Base-by-base conservation (phyloP, 805 yeast species). In the Zygoascus biomembranicola region DNA sequence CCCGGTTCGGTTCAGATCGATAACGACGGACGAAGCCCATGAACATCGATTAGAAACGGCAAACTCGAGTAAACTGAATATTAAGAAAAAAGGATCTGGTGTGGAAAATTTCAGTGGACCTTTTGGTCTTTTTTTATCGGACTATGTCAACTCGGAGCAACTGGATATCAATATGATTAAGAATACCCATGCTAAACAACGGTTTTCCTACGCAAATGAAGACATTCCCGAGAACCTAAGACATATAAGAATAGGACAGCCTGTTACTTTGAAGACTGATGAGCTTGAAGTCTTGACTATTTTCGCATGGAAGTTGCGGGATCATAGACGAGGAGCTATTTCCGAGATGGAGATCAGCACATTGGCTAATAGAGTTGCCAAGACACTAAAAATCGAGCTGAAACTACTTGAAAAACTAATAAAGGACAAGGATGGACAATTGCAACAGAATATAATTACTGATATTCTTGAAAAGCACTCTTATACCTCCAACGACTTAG, bases 401-500 rank as follows among this genome's bases (percentile, higher is more conserved):
- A 8, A 5, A n/a, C 16, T 5, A 8, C 13, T 35, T 11, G 16
- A n/a, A 35, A 35, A 35, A 4, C 39, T 35, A 5, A 35, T 35
- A 35, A n/a, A 35, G 16, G 10, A 23, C 9, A 53, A 13, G 14
- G 45, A 44, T 20, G 39, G 16, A 13, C 18, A 14, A n/a, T 14
- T 4, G 5, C 10, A 32, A 8, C 6, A 20, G 5, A 28, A 23
- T 11, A 4, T 19, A 23, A 44, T 53, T 18, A 20, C 23, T 10
- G 8, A 19, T 8, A 32, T 50, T n/a, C 50, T 61, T 11, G 43
- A 51, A n/a, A 49, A 43, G 16, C 43, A 53, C 45, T 61, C 61
- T 8, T 57, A 54, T 42, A 19, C 16, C 18, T 31, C 20, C 4
- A 41, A 39, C 3, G 56, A 55, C 43, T 48, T 60, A 2, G 10